Evolutionary conservation across 306 rosid genomes (phyloP), one percentile per base, ranked within the genome.

Genomic region (Cajanus cajan): DNA sequence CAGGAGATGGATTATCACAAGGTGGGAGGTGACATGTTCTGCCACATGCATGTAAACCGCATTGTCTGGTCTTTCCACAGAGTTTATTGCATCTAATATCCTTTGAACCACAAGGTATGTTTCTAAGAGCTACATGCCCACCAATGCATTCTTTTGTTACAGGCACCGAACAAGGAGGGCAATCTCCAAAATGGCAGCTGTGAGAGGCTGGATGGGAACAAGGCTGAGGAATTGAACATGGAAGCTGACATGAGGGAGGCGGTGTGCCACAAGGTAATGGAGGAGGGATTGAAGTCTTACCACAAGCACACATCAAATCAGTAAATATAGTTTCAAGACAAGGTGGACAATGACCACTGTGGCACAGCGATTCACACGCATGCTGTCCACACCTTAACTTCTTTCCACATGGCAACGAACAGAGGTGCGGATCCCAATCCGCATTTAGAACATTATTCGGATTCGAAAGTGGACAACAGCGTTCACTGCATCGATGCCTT

Each of bases 271-370:
- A 94, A 43, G 96, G 96, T 82, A 84, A 70, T 2, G 97, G 98
- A 82, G 98, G 98, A 79, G 97, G 96, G 68, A 90, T 81, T 79
- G 98, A 91, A 58, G 97, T 94, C 76, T 71, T 80, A 16, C 94
- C 94, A 73, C 98, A 92, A 6, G 96, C 97, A 82, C 98, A 94
- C 22, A 88, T 79, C 86, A 92, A 78, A 84, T 94, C 97, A 36
- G 93, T 82, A 74, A 94, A 94, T 59, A 92, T 92, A 73, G 98
- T 94, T 82, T 90, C 91, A 31, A 89, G 96, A 82, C 98, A 92
- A 62, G 97, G 96, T 71, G 97, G 93, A 82, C 98, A 94, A 71
- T 94, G 97, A 57, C 98, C 98, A 67, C 91, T 90, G 83, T 94
- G 98, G 79, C 98, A 94, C 19, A 89, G 84, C 7, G 94, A 85